Base-by-base conservation (phyloP, 2,329 filamentous ascomycete genomes). In the Verticillium longisporum region DNA sequence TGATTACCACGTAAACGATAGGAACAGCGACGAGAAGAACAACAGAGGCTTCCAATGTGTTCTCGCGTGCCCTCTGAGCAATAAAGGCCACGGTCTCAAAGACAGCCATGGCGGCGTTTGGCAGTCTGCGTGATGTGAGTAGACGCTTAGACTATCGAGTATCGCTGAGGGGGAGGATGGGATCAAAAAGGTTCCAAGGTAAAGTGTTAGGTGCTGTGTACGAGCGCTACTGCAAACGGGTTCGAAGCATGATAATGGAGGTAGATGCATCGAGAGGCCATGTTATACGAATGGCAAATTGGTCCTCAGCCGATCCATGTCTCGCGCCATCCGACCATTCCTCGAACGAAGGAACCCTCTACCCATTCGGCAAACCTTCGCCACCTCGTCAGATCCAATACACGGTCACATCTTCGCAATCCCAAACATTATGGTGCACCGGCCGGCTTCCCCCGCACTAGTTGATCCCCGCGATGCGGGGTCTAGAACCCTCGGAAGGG, bases 1-100 rank as follows among this genome's bases (percentile, higher is more conserved):
- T 83, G 62, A 76, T 59, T 21, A 82, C 62, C 59, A 83, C 64
- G 67, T 83, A 83, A 56, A 79, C 61, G 34, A 79, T 55, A 0
- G 78, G 74, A 1, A 73, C 64, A 3, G 68, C 54, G 15, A 73
- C 21, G 1, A 70, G 50, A 0, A 66, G 66, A 2, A 70, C 36
- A 0, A 68, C 59, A 2, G 69, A 56, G 1, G 67, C 67, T 37
- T 69, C 65, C 14, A 64, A 59, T 1, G 67, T 64, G 32, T 71
- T 69, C 21, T 68, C 61, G 7, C 62, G 60, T 6, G 68, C 58
- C 21, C 66, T 34, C 10, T 66, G 59, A 21, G 63, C 61, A 0
- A 72, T 54, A 1, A 67, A 64, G 1, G 66, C 21, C 10, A 73
- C 53, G 15, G 66, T 60, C 26, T 64, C 66, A 31, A 67, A 61